Evolutionary conservation across 257 asterid genomes (phyloP), one percentile per base, ranked within the genome.

Genomic region (Solanum chmielewskii): DNA sequence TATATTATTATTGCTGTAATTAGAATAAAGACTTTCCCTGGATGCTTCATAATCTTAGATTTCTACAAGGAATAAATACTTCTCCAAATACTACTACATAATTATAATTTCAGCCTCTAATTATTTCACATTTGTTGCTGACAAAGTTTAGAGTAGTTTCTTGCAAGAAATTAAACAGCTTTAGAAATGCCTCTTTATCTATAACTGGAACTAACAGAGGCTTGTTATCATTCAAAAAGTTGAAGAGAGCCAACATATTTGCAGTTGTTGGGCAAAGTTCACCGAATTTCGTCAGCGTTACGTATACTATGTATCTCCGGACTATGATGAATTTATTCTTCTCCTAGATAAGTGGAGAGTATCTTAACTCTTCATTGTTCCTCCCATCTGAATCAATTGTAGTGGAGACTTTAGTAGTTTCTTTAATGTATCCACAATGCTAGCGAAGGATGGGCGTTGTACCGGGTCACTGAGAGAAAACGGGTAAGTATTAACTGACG

Each of bases 361-460:
- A 23, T 75, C 52, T 37, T 23, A 86, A 62, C 71, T 15, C 85
- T 82, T 92, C 85, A 91, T 21, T 89, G 64, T 85, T 66, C 91
- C 87, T 81, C 95, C 97, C 96, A 93, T 94, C 86, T 92, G 96
- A 82, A 95, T 94, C 92, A 92, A 70, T 90, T 92, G 94, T 88
- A 91, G 84, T 27, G 98, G 98, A 68, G 99, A 96, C 91, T 94
- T 96, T 80, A 96, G 90, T 90, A 96, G 45, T 91, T 96, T 95
- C 95, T 96, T 96, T 87, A 96, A 49, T 0, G 96, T 87, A 13
- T 93, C 98, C 91, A 96, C 94, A 31, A 96, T 94, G 71, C 86
- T 91, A 49, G 71, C 89, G 14, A 95, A 92, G 41, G 98, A 86
- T 3, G 99, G 99, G 10, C 98, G 93, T 81, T 93, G 92, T 15